These are phyloP conservation scores for Cytospora chrysosperma DNA, from an alignment of 2,329 filamentous ascomycete species.

Conservation along the genomic window DNA sequence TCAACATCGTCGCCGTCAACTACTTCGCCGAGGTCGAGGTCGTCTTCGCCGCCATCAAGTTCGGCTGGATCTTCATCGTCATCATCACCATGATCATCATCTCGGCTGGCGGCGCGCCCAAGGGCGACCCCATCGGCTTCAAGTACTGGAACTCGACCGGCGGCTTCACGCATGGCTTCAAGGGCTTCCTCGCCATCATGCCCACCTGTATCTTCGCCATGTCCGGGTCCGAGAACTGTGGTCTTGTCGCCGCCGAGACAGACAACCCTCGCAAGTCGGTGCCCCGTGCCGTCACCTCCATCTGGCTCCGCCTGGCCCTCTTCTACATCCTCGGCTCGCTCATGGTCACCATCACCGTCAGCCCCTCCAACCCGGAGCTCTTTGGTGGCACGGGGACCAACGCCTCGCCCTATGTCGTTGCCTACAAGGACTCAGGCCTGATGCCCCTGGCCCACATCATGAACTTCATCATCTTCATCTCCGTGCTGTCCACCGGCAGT, in stretches of 20 bases:
- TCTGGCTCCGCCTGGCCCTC: constrained; percentile 44
- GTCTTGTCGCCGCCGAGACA: constrained; percentile 44
- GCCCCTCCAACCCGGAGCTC: constrained; percentile 39
- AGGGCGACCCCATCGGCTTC: constrained; percentile 41
- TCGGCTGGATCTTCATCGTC: constrained; percentile 47
- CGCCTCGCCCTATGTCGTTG: constrained; percentile 46
- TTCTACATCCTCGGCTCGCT: constrained; percentile 46
- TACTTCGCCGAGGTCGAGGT: constrained; percentile 48
- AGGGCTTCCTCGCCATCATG: constrained; percentile 55
- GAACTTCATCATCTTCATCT: constrained; percentile 49
- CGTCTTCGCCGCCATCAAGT: constrained; percentile 43
- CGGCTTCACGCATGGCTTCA: constrained; percentile 44
- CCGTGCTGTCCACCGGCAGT: constrained; percentile 44
- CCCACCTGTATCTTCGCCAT: constrained; percentile 50
- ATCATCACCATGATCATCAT: constrained; percentile 45
- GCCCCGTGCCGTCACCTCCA: constrained; percentile 44
- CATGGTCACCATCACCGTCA: constrained; percentile 44
- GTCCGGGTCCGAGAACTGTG: constrained; percentile 44
- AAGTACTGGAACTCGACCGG: constrained; percentile 43
- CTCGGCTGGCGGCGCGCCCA: constrained; percentile 42
- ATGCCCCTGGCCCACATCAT: constrained; percentile 44
- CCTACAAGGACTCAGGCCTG: constrained; percentile 41
- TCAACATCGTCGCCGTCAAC: constrained; percentile 43
- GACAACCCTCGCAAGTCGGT: constrained; percentile 42
- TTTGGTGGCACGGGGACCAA: constrained; percentile 43